A percentile compares a stretch with the other conserved stretches of the same genome.
These are phyloP conservation scores for Cutaneotrichosporon sp. DNA, from an alignment of 1,284 basidiomycete genomes.

Conservation along the genomic window DNA sequence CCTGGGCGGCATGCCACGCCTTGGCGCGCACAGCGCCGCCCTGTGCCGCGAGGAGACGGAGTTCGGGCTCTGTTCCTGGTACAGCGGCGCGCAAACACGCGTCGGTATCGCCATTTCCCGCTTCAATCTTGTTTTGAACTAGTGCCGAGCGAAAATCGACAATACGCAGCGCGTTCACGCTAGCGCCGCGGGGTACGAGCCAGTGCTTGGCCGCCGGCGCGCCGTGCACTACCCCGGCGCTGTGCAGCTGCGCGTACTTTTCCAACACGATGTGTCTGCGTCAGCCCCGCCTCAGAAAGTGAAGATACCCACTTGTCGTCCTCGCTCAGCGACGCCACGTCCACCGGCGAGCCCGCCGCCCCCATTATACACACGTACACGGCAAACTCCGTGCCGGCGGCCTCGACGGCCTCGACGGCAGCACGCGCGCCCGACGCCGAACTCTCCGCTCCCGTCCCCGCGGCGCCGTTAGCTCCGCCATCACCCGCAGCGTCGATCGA, in stretches of 20 bases:
- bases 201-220: constrained; percentile 7
- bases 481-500: neutral
- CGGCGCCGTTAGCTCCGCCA: neutral
- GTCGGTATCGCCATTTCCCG: no score
- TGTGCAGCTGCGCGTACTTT: constrained; percentile 8
- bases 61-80: no score
- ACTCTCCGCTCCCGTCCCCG: neutral
- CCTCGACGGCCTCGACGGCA: no score
- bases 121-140: neutral
- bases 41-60: no score
- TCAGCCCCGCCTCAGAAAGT: neutral
- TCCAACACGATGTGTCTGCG: neutral
- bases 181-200: neutral
- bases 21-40: no score
- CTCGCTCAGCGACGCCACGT: neutral
- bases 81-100: no score
- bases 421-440: no score
- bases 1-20: no score
- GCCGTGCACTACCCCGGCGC: constrained; percentile 1
- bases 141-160: constrained; percentile 1
- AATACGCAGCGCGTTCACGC: neutral
- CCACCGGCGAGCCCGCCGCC: neutral
- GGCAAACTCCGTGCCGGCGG: no score
- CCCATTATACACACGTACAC: no score
- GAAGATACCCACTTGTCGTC: neutral